phyloP scores from a whole-genome alignment of 1,139 yeast genomes.

The Spencermartinsiella ligniputridi region DNA sequence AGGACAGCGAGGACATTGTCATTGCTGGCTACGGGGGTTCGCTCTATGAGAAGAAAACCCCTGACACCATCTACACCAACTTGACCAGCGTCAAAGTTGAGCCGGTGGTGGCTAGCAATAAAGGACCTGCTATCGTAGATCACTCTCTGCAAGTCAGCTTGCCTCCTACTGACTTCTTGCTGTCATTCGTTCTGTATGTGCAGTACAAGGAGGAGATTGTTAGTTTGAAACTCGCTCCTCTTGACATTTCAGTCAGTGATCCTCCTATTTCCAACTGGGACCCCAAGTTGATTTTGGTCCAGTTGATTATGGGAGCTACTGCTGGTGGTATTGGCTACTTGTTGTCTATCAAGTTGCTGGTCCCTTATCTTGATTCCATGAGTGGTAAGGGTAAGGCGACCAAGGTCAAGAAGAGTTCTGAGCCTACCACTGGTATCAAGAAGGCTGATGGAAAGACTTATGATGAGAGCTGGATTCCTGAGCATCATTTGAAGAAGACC shows the following conservation, averaged over 20 bases:
- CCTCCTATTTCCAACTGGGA: slow-evolving; percentile 64
- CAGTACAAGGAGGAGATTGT: slow-evolving; percentile 46
- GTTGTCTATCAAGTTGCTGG: slow-evolving; percentile 44
- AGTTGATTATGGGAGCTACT: slow-evolving; percentile 48
- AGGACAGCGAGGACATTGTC: slow-evolving; percentile 50
- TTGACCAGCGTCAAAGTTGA: slow-evolving; percentile 64
- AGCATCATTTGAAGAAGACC: slow-evolving; percentile 44
- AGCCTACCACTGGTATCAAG: slow-evolving; percentile 34
- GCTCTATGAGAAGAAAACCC: slow-evolving; percentile 45
- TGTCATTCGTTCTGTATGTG: slow-evolving; percentile 58
- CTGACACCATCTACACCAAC: slow-evolving; percentile 47
- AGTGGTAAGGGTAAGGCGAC: slow-evolving; percentile 14
- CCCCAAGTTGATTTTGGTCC: slow-evolving; percentile 66
- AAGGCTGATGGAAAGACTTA: slow-evolving; percentile 31
- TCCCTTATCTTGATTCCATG: slow-evolving; percentile 32
- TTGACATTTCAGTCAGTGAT: slow-evolving; percentile 57
- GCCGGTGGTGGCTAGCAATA: slow-evolving; percentile 43
- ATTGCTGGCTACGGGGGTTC: slow-evolving; percentile 75
- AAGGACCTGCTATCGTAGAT: slow-evolving; percentile 14
- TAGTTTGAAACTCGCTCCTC: slow-evolving; percentile 55
- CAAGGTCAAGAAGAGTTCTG: slow-evolving; percentile 27
- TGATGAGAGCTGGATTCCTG: slow-evolving; percentile 60
- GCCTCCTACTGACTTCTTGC: slow-evolving; percentile 53
- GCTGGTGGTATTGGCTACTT: slow-evolving; percentile 49
- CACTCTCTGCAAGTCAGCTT: slow-evolving; percentile 42